Conservation (phyloP, 1,139 yeast genomes). For the Hemisphaericaspora subhashii region DNA sequence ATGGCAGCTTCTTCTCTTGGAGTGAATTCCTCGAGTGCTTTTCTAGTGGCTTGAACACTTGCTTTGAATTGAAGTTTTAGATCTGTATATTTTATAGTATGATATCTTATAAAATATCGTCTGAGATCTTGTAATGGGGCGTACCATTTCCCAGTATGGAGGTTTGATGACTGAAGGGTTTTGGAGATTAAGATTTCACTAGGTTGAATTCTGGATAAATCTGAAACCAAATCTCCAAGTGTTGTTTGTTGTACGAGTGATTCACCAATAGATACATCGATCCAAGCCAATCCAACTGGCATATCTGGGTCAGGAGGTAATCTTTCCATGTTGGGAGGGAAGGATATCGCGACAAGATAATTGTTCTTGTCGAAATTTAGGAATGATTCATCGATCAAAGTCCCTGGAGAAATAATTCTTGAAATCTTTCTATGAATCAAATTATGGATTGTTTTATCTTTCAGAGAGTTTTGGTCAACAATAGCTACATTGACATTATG, state of each 20-base stretch:
- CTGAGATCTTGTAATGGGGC: constrained; percentile 61
- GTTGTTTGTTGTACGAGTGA: constrained; percentile 67
- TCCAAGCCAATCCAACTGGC: constrained; percentile 80
- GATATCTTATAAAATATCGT: constrained; percentile 60
- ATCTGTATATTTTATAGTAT: constrained; percentile 33
- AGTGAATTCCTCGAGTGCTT: constrained; percentile 56
- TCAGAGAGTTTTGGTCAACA: constrained; percentile 61
- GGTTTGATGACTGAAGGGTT: constrained; percentile 27
- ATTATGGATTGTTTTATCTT: constrained; percentile 21
- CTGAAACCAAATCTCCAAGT: constrained; percentile 53
- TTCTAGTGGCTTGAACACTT: constrained; percentile 54
- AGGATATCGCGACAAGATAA: constrained; percentile 62
- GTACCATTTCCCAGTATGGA: constrained; percentile 53
- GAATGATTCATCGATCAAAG: constrained; percentile 83
- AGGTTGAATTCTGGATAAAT: constrained; percentile 65
- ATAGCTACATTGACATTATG: constrained; percentile 72
- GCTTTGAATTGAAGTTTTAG: constrained; percentile 39
- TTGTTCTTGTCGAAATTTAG: constrained; percentile 72
- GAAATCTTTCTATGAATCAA: constrained; percentile 68
- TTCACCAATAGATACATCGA: constrained; percentile 83
- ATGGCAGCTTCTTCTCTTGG: constrained; percentile 43
- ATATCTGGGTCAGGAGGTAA: constrained; percentile 47
- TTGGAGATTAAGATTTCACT: constrained; percentile 59
- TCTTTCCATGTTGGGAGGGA: constrained; percentile 50
- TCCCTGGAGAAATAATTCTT: constrained; percentile 89